These are phyloP conservation scores for Hyparrhenia diplandra DNA, from an alignment of 176 grass and related monocot species.

Conservation along the genomic window DNA sequence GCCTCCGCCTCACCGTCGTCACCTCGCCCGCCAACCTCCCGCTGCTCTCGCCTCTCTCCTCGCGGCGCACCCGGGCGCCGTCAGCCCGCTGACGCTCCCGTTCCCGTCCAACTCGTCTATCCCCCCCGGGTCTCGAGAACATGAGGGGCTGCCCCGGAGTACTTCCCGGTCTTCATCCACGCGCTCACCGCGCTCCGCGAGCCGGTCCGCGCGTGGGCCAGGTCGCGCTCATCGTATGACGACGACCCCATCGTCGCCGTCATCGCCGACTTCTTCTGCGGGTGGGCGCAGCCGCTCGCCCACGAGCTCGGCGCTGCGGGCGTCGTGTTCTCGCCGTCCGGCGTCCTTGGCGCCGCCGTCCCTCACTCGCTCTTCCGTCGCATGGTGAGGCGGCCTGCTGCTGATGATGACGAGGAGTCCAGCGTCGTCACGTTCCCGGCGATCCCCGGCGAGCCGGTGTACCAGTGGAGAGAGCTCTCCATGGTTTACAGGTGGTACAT, in stretches of 20 bases:
- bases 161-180: conserved; percentile 23
- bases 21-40: conserved; percentile 42
- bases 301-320: conserved; percentile 41
- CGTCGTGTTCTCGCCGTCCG: conserved; percentile 46
- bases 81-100: conserved; percentile 45
- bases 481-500: conserved; percentile 29
- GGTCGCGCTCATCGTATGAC: neutral
- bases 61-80: conserved; percentile 29
- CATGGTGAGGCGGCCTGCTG: neutral
- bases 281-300: conserved; percentile 60
- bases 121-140: conserved; percentile 52
- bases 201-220: conserved; percentile 18
- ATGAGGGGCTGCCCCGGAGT: conserved; percentile 11
- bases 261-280: conserved; percentile 59
- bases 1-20: conserved; percentile 51
- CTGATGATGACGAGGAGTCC: neutral
- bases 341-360: conserved; percentile 36
- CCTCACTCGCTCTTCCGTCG: conserved; percentile 42
- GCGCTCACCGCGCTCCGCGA: conserved; percentile 30
- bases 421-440: conserved; percentile 25
- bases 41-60: conserved; percentile 60
- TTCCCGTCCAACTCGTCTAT: conserved; percentile 50
- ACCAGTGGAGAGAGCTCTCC: conserved; percentile 49
- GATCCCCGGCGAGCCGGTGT: conserved; percentile 30
- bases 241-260: conserved; percentile 31